Evolutionary conservation across 1,284 basidiomycete genomes (phyloP), one percentile per base, ranked within the genome.

Genomic region (Ganoderma lucidum): DNA sequence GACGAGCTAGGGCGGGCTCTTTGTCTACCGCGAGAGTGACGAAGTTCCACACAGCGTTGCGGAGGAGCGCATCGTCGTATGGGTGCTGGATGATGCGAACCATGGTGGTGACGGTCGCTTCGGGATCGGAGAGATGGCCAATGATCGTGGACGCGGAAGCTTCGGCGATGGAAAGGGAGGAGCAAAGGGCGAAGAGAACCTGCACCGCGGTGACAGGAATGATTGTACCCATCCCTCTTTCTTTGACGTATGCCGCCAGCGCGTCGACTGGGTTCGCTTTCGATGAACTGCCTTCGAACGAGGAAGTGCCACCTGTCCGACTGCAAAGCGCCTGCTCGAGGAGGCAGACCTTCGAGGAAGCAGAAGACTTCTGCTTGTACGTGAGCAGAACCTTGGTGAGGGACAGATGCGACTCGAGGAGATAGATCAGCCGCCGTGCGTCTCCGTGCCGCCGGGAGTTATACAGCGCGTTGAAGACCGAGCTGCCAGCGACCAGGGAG

Each of bases 1-100:
- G 84, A 58, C 89, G 88, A 0, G 95, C 95, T 6, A 98, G 85
- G 0, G 96, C 95, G 1, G 96, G 96, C 76, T 97, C 96, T 67
- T 91, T 93, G 71, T 95, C 91, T 28, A 96, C 90, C 3, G 95
- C 91, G 15, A 94, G 85, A 0, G 93, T 85, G 35, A 97, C 89
- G 75, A 98, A 93, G 69, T 87, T 88, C 96, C 96, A 98, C 1
- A 94, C 88, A 0, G 91, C 87, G 56, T 89, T 89, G 6, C 93
- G 89, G 39, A 95, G 83, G 3, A 84, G 77, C 12, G 89, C 83
- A 56, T 93, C 91, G 53, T 92, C 89, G 73, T 91, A 93, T 0
- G 91, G 90, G 76, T 93, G 88, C 64, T 89, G 87, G 6, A 91
- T 83, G 59, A 93, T 90, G 23, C 87, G 85, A 1, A 93, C 88